A percentile compares a stretch with the other conserved stretches of the same genome.
phyloP scores from a whole-genome alignment of 2,329 filamentous ascomycete genomes.

The Epichloe glyceriae region DNA sequence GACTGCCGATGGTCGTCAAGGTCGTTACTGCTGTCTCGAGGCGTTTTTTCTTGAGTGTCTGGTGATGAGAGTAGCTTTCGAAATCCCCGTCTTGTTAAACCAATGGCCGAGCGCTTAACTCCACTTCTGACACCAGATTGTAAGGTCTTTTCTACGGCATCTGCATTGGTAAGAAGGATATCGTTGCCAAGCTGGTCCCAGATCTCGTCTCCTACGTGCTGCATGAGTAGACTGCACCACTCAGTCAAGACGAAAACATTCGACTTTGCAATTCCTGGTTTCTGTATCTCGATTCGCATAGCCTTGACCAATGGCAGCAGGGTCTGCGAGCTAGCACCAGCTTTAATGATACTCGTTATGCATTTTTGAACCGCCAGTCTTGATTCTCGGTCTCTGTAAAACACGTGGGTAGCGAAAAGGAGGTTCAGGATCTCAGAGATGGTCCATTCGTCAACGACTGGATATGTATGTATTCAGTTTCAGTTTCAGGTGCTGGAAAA shows the following conservation, averaged over 20 bases:
- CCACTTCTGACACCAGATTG: slow-evolving; percentile 49
- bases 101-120: slow-evolving; percentile 59
- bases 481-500: background rate
- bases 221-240: slow-evolving; percentile 74
- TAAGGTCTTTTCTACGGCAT: slow-evolving; percentile 66
- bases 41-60: slow-evolving; percentile 42
- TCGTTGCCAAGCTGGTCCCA: slow-evolving; percentile 55
- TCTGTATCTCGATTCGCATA: slow-evolving; percentile 60
- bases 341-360: slow-evolving; percentile 52
- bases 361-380: slow-evolving; percentile 74
- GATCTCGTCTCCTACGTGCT: slow-evolving; percentile 48
- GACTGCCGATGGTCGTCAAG: slow-evolving; percentile 54
- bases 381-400: slow-evolving; percentile 77
- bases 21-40: slow-evolving; percentile 50
- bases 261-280: slow-evolving; percentile 60
- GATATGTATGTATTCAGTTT: background rate
- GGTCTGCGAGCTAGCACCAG: slow-evolving; percentile 37
- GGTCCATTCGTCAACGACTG: slow-evolving; percentile 33
- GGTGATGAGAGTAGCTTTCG: slow-evolving; percentile 55
- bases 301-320: slow-evolving; percentile 53
- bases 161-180: slow-evolving; percentile 55
- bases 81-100: slow-evolving; percentile 67
- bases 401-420: slow-evolving; percentile 76
- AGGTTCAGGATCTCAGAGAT: slow-evolving; percentile 49
- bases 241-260: slow-evolving; percentile 83